phyloP scores from a whole-genome alignment of 2,329 filamentous ascomycete genomes.

The Aureobasidium sp. region DNA sequence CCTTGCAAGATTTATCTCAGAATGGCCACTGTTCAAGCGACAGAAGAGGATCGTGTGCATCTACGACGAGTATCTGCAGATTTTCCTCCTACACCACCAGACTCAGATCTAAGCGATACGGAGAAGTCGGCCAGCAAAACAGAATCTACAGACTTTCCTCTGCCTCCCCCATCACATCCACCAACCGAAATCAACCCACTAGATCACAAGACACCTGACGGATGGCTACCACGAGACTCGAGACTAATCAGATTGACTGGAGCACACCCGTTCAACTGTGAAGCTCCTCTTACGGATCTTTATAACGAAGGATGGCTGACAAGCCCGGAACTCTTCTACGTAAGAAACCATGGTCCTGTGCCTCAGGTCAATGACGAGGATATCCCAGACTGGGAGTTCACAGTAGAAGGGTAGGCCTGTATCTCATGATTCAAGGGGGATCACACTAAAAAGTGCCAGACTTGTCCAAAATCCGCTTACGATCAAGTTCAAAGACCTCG shows the following conservation, averaged over 20 bases:
- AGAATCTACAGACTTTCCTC: constrained; percentile 48
- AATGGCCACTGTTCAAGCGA: constrained; percentile 17
- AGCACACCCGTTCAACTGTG: constrained; percentile 84
- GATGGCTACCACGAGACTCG: constrained; percentile 70
- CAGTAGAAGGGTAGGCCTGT: constrained; percentile 57
- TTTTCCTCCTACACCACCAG: constrained; percentile 32
- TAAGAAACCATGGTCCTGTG: constrained; percentile 81
- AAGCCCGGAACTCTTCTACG: constrained; percentile 81
- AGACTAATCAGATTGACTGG: constrained; percentile 81
- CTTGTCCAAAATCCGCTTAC: constrained; percentile 70
- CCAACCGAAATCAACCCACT: constrained; percentile 60
- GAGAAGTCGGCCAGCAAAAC: constrained; percentile 41
- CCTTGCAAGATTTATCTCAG: not conserved
- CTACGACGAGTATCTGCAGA: constrained; percentile 22
- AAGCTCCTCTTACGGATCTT: constrained; percentile 70
- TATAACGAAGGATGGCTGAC: constrained; percentile 81
- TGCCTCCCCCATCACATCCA: constrained; percentile 58
- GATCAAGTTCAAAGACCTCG: constrained; percentile 64
- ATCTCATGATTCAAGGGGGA: not conserved
- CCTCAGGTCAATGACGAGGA: constrained; percentile 66
- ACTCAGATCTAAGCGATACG: constrained; percentile 28
- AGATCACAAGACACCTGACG: constrained; percentile 77
- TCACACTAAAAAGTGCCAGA: not conserved
- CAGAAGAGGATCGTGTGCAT: constrained; percentile 22
- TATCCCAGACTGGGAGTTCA: constrained; percentile 73